Percentiles rank a stretch among this genome's conserved stretches.
phyloP scores from a whole-genome alignment of 306 rosid species.

The Fragaria iinumae region DNA sequence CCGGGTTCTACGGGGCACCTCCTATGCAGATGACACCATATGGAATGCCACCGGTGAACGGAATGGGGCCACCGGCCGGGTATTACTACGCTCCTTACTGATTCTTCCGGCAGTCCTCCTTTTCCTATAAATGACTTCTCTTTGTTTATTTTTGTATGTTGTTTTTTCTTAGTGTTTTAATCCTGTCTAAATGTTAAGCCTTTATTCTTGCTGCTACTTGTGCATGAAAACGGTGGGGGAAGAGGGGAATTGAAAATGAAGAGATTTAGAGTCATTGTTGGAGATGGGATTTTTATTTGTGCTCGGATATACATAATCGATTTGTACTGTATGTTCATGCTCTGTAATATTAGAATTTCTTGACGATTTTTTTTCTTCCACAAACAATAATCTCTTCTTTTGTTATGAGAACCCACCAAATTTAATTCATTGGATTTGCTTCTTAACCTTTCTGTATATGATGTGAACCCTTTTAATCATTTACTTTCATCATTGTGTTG shows the following conservation, averaged over 20 bases:
- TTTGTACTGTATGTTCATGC: constrained; percentile 44
- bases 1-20: constrained; percentile 55
- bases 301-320: constrained; percentile 52
- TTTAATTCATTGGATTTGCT: constrained; percentile 12
- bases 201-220: constrained; percentile 50
- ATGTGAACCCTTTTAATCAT: neutral
- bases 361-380: constrained; percentile 9
- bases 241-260: constrained; percentile 28
- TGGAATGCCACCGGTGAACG: constrained; percentile 84
- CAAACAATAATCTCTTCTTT: constrained; percentile 25
- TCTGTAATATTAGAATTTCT: constrained; percentile 51
- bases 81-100: constrained; percentile 76
- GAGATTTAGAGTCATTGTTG: constrained; percentile 34
- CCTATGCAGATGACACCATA: constrained; percentile 62
- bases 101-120: constrained; percentile 23
- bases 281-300: constrained; percentile 35
- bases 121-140: constrained; percentile 39
- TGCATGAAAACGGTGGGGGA: constrained; percentile 44
- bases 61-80: constrained; percentile 73
- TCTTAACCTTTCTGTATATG: neutral
- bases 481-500: neutral
- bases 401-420: constrained; percentile 34
- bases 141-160: constrained; percentile 38
- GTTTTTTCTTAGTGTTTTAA: constrained; percentile 37
- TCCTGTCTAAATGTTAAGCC: constrained; percentile 32